These are phyloP conservation scores for Lachnellula cervina DNA, from an alignment of 2,329 filamentous ascomycete species.

Conservation along the genomic window DNA sequence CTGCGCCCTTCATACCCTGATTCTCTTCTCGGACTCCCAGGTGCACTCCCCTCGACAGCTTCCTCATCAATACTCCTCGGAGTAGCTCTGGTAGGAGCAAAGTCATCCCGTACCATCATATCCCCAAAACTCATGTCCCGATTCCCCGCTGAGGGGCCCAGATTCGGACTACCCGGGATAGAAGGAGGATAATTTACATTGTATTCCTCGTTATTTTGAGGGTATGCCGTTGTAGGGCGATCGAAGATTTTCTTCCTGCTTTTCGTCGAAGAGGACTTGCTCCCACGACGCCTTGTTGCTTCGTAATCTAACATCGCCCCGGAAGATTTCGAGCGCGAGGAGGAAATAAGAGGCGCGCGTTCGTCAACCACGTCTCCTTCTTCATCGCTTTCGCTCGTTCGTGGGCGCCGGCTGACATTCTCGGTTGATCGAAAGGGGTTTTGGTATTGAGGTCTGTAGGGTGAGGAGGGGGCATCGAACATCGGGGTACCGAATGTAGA, in stretches of 20 bases:
- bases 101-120: constrained; percentile 65
- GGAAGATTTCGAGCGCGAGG: constrained; percentile 33
- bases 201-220: constrained; percentile 42
- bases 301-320: constrained; percentile 18
- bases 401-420: constrained; percentile 18
- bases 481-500: constrained; percentile 39
- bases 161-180: constrained; percentile 55
- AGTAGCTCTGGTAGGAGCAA: constrained; percentile 34
- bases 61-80: constrained; percentile 17
- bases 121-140: constrained; percentile 59
- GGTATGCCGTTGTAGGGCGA: constrained; percentile 19
- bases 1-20: constrained; percentile 38
- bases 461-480: constrained; percentile 29
- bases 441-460: constrained; percentile 31
- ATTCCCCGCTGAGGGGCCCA: constrained; percentile 39
- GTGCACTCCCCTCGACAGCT: constrained; percentile 28
- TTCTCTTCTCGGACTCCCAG: constrained; percentile 22
- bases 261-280: constrained; percentile 42
- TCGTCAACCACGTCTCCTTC: constrained; percentile 47
- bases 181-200: constrained; percentile 68
- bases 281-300: constrained; percentile 31
- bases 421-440: constrained; percentile 30
- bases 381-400: constrained; percentile 40
- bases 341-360: constrained; percentile 50
- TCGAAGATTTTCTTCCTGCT: constrained; percentile 31